Evolutionary conservation across 352 stramenopile species (phyloP), one percentile per base, ranked within the genome.

Genomic region (Phytophthora tubulina): DNA sequence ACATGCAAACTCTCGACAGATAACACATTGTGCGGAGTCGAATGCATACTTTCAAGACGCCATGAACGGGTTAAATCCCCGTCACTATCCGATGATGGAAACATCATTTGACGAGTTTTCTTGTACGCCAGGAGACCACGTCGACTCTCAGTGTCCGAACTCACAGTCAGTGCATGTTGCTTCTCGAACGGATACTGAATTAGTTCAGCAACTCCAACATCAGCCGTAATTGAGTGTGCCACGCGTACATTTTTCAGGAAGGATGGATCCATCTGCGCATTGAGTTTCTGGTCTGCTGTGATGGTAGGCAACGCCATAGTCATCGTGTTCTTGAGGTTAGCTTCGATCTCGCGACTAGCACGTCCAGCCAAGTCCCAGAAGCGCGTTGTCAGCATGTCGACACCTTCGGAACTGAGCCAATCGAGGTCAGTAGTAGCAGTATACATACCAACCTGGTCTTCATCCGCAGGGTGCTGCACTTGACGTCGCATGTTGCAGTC

Each of bases 361-460:
- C 60, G 67, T 38, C 77, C 76, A 10, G 80, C 78, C 30, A 87
- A 49, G 57, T 87, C 75, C 82, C 80, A 90, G 67, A 90, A 88
- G 4, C 72, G 51, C 3, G 68, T 66, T 1, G 44, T 74, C 8
- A 76, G 32, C 63, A 84, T 72, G 33, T 78, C 62, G 1, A 87
- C 75, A 7, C 84, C 84, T 69, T 91, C 67, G 15, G 70, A 80
- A 11, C n/a, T 50, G 13, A 84, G 50, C 61, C 65, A 67, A 1
- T 76, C 65, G 1, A 81, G 30, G 17, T 72, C 63, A 6, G 54
- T 63, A 0, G 67, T 70, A 3, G 67, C 75, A 33, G 70, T 78
- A 63, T 76, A 88, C 58, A 77, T 67, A 6, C 82, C 82, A 8
- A 90, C 63, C 15, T 69, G 65, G 27, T 79, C 58, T 11, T 76